Percentiles rank a stretch among this genome's conserved stretches.
These are phyloP conservation scores for Dipodascopsis uninucleata DNA, from an alignment of 805 yeast genomes.

Conservation along the genomic window DNA sequence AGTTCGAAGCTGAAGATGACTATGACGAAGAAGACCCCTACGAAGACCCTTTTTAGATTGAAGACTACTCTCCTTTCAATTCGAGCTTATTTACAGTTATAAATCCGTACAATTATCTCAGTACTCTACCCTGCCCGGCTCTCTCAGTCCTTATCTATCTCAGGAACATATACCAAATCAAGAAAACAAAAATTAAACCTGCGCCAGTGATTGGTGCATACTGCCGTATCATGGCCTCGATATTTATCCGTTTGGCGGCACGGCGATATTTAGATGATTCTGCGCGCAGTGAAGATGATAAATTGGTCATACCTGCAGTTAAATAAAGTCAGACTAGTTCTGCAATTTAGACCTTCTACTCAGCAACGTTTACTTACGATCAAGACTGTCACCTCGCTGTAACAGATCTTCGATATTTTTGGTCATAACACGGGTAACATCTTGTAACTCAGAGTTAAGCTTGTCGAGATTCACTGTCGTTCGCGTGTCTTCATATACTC, in stretches of 20 bases:
- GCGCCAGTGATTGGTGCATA: slow-evolving; percentile 82
- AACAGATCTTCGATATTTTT: slow-evolving; percentile 92
- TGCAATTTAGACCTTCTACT: no score
- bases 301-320: slow-evolving; percentile 68
- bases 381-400: slow-evolving; percentile 92
- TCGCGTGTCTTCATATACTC: slow-evolving; percentile 84
- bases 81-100: background rate
- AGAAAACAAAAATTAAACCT: slow-evolving; percentile 60
- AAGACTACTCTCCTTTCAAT: background rate
- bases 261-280: slow-evolving; percentile 84
- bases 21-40: slow-evolving; percentile 98
- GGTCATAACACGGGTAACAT: slow-evolving; percentile 92
- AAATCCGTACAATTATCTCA: background rate
- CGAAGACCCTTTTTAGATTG: slow-evolving; percentile 84
- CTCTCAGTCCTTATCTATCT: slow-evolving; percentile 8
- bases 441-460: slow-evolving; percentile 81
- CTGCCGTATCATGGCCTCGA: slow-evolving; percentile 82
- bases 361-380: slow-evolving; percentile 41
- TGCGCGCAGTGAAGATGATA: slow-evolving; percentile 71
- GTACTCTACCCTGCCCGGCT: background rate
- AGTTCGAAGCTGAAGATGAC: slow-evolving; percentile 94
- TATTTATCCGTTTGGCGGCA: slow-evolving; percentile 85
- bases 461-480: slow-evolving; percentile 85
- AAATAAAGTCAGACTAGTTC: no score
- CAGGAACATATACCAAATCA: slow-evolving; percentile 74